Base-by-base conservation (phyloP, 331 rosid species). In the Stylosanthes scabra region DNA sequence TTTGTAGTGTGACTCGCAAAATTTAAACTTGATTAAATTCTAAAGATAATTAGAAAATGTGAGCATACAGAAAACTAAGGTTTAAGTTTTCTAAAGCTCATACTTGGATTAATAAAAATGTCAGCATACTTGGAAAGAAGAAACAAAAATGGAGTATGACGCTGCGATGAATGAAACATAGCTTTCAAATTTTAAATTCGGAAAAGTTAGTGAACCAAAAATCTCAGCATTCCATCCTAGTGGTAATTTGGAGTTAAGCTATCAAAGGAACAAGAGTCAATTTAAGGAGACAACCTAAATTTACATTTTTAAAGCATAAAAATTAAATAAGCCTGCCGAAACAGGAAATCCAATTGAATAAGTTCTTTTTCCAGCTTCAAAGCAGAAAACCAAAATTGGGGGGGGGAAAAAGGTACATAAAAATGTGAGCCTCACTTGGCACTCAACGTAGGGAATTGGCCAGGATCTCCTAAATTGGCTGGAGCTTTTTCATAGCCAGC, bases 401-500 rank as follows among this genome's bases (percentile, higher is more conserved):
- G 25, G 62, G 46, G 29, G 63, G 46, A 42, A 28, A 66, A 50
- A 28, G 63, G 73, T 13, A 63, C 83, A 77, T 63, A 70, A 49
- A 87, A 54, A 42, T 64, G 71, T 39, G 63, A 16, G 54, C 55
- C 85, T 91, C 91, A 91, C 86, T 89, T 87, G 64, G 80, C 96
- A 64, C 91, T 83, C 76, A 91, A 79, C 76, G 96, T 89, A 63
- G 97, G 96, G 77, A 91, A 91, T 50, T 91, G 97, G 69, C 89
- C 86, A 20, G 82, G 95, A 78, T 91, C 97, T 75, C 79, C 85
- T 20, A 20, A 20, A 54, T 88, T 91, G 1, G 87, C 68, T 6
- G 90, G 97, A 69, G 97, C 91, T 14, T 78, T 10, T 8, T 37
- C 80, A n/a, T 70, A 86, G 79, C 81, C 15, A 65, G 14, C 70